Base-by-base conservation (phyloP, 2,329 filamentous ascomycete species). In the Capronia coronata region DNA sequence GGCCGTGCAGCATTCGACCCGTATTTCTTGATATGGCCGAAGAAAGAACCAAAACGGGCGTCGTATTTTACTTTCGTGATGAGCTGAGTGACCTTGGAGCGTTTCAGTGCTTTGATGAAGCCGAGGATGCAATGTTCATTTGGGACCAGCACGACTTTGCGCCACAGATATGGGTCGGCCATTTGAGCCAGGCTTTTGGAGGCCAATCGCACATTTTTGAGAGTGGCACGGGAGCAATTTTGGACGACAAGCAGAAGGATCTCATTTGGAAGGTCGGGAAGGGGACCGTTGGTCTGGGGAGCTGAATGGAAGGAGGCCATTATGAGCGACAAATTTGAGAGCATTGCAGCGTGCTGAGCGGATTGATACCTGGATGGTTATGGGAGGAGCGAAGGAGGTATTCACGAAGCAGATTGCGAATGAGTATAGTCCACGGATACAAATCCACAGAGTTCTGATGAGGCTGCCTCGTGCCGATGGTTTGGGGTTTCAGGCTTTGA, bases 191-290 rank as follows among this genome's bases (percentile, higher is more conserved):
- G 43, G 9, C 23, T 39, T 43, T 50, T 55, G 43, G 52, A 56
- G 8, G 51, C 50, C 38, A 58, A 39, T 3, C 55, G 55, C n/a
- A 58, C 37, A 34, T 52, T 43, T 30, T 58, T 55, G n/a, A 55
- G 21, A n/a, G 53, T 52, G 13, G 43, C 32, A 11, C 52, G 47
- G 14, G 50, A 43, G 32, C 50, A 55, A 37, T 23, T 43, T 43
- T 54, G 55, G 14, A 52, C 38, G 46, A 58, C 52, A 18, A 51
- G 39, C n/a, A 55, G 43, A 11, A 58, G 40, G 39, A 55, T 51
- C 45, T 58, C 55, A 46, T 54, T 54, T 7, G 55, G 55, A n/a
- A 58, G 46, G 29, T 55, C 46, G 16, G 50, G 50, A 25, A 37
- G 30, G 16, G 30, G 43, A 10, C 22, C 22, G 32, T n/a, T 19